Evolutionary conservation across 1,284 basidiomycete genomes (phyloP).

Genomic region (Macrocybe sp.): DNA sequence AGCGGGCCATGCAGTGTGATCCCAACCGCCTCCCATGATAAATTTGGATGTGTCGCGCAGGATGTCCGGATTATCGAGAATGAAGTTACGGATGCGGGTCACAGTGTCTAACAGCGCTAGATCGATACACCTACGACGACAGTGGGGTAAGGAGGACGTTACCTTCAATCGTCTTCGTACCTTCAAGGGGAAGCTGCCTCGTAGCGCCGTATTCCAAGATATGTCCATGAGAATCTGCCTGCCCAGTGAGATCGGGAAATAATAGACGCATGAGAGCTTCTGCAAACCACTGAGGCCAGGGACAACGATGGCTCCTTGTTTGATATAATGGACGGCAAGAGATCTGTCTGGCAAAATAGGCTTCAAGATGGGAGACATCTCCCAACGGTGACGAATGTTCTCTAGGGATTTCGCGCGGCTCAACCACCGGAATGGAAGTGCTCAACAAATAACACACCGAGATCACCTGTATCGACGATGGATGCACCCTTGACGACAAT

Average conservation of each 20-base stretch:
- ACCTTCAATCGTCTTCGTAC: slow-evolving; percentile 57
- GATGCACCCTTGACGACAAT: slow-evolving; percentile 45
- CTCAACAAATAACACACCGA: slow-evolving; percentile 39
- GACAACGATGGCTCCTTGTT: slow-evolving; percentile 51
- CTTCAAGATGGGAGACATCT: slow-evolving; percentile 9
- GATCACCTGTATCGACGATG: slow-evolving; percentile 50
- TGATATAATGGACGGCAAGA: slow-evolving; percentile 44
- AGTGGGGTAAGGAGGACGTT: neutral
- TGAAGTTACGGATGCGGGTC: slow-evolving; percentile 58
- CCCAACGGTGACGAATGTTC: slow-evolving; percentile 40
- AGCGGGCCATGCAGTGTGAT: slow-evolving; percentile 76
- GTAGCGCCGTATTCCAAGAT: slow-evolving; percentile 73
- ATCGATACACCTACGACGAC: too few relatives aligned
- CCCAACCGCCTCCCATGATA: slow-evolving; percentile 87
- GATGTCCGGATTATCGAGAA: slow-evolving; percentile 53
- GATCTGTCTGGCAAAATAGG: slow-evolving; percentile 12
- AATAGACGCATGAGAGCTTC: neutral
- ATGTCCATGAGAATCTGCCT: slow-evolving; percentile 76
- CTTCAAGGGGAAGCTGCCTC: slow-evolving; percentile 60
- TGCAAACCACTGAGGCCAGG: slow-evolving; percentile 63
- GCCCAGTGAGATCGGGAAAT: slow-evolving; percentile 9
- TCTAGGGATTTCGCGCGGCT: slow-evolving; percentile 25
- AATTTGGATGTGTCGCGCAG: slow-evolving; percentile 52
- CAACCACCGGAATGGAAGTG: slow-evolving; percentile 3
- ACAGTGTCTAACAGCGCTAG: slow-evolving; percentile 49